Percentiles rank a stretch among this genome's conserved stretches.
These are phyloP conservation scores for Exophiala alcalophila DNA, from an alignment of 2,329 filamentous ascomycete species.

Conservation along the genomic window DNA sequence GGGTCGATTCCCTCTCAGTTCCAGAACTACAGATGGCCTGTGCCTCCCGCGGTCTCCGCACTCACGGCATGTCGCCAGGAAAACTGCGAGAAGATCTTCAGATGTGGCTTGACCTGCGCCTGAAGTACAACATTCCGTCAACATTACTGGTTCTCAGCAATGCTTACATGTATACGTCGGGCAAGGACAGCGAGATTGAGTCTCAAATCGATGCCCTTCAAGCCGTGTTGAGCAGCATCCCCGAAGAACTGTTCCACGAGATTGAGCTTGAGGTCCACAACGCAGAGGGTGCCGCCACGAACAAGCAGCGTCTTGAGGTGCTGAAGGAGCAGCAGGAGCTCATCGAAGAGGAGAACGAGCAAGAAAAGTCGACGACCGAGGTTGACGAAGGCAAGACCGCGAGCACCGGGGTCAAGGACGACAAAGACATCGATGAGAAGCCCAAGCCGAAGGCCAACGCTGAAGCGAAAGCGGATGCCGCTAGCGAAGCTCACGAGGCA, in stretches of 20 bases:
- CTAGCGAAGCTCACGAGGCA: conserved; percentile 51
- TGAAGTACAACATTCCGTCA: conserved; percentile 93
- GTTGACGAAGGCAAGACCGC: conserved; percentile 46
- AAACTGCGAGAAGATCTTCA: conserved; percentile 84
- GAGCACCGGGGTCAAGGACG: conserved; percentile 60
- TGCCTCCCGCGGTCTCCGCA: conserved; percentile 86
- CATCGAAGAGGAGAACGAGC: conserved; percentile 94
- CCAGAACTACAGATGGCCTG: conserved; percentile 89
- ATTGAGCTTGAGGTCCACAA: conserved; percentile 98
- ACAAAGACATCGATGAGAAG: conserved; percentile 91
- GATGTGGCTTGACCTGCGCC: conserved; percentile 89
- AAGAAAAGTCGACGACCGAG: conserved; percentile 58
- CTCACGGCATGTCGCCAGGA: conserved; percentile 84
- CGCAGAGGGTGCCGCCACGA: conserved; percentile 93
- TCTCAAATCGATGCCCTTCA: conserved; percentile 91
- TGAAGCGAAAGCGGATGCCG: conserved; percentile 48
- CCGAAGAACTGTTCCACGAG: conserved; percentile 98
- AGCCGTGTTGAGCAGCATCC: conserved; percentile 88
- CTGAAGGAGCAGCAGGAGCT: conserved; percentile 97
- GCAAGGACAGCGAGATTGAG: conserved; percentile 77
- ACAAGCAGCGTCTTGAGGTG: conserved; percentile 97
- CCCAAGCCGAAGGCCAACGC: conserved; percentile 59
- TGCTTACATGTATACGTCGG: conserved; percentile 92
- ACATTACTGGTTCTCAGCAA: conserved; percentile 94
- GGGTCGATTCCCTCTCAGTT: conserved; percentile 89